Evolutionary conservation across 768 basidiomycete species (phyloP), one percentile per base, ranked within the genome.

Genomic region (Royoungia palumana): DNA sequence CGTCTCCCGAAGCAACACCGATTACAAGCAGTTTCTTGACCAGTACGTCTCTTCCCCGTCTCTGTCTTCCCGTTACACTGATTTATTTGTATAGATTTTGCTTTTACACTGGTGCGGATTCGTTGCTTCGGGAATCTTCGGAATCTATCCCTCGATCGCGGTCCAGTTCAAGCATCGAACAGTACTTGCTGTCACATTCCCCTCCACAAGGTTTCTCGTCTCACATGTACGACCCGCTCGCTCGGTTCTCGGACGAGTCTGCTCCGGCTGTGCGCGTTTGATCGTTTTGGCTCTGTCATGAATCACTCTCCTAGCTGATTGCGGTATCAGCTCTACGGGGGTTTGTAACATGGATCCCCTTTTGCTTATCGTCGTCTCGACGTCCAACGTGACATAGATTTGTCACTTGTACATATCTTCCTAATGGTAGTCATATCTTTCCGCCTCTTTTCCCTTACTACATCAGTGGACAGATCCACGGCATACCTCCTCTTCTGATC

Each of bases 31-130:
- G 50, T 81, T 89, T 51, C 62, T 89, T 49, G 79, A 80, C 66
- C 81, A 73, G 87, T 87, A 57, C 39, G 81, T 74, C 14, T 25
- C 13, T 27, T 41, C 36, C 1, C n/a, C 22, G 10, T 35, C n/a
- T 24, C 7, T 5, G 6, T 32, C 13, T 35, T 6, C 19, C 1
- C 9, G 30, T 13, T 3, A 11, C 36, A 24, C 19, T 61, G 36
- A 68, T 8, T 6, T 44, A 16, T 35, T 6, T 19, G 54, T 35
- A 12, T 46, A 90, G 88, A 57, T 89, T 85, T 66, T 90, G 88
- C 70, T 90, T 89, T 69, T 90, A 79, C 67, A 89, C 88, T 3
- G 88, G 88, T 1, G 57, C 73, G 4, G 78, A 74, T 28, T 60
- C 69, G 4, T 27, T 66, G 44, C 51, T 65, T n/a, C 67, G 66